Percentiles rank a stretch among this genome's conserved stretches.
Conservation (phyloP, 2,329 filamentous ascomycete genomes). For the Coniochaeta pulveracea region DNA sequence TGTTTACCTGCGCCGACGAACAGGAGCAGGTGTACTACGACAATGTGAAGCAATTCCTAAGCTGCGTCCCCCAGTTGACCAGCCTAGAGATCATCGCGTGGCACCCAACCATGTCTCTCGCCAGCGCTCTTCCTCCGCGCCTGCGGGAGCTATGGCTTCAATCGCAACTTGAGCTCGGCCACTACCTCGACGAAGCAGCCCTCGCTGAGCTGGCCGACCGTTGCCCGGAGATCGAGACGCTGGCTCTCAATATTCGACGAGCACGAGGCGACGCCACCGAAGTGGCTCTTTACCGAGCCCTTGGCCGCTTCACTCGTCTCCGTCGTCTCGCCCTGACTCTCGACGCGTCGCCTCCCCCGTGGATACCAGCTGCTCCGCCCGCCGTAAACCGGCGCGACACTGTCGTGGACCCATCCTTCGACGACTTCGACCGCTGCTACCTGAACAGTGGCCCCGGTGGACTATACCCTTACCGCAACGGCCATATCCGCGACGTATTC, state of each 20-base stretch:
- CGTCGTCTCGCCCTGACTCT: background rate
- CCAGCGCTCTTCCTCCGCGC: background rate
- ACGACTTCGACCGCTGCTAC: background rate
- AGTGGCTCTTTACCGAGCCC: background rate
- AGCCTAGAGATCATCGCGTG: background rate
- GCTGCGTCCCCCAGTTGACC: background rate
- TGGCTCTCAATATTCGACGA: background rate
- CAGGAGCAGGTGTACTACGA: conserved; percentile 1
- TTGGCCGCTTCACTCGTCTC: background rate
- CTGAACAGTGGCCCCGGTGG: background rate
- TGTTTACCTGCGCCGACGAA: background rate
- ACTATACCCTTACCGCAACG: conserved; percentile 2
- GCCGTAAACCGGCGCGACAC: background rate
- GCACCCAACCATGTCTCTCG: background rate
- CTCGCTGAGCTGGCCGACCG: background rate
- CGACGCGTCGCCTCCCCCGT: background rate
- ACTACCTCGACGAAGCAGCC: background rate
- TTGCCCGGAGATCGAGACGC: background rate
- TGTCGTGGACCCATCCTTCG: conserved; percentile 3
- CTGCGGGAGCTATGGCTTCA: background rate
- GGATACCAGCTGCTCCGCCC: background rate
- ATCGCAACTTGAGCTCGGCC: background rate
- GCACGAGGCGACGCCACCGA: background rate
- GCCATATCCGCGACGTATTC: conserved; percentile 5
- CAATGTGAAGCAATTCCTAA: background rate